Evolutionary conservation across 306 rosid species (phyloP), one percentile per base, ranked within the genome.

Genomic region (Cucurbita maxima): DNA sequence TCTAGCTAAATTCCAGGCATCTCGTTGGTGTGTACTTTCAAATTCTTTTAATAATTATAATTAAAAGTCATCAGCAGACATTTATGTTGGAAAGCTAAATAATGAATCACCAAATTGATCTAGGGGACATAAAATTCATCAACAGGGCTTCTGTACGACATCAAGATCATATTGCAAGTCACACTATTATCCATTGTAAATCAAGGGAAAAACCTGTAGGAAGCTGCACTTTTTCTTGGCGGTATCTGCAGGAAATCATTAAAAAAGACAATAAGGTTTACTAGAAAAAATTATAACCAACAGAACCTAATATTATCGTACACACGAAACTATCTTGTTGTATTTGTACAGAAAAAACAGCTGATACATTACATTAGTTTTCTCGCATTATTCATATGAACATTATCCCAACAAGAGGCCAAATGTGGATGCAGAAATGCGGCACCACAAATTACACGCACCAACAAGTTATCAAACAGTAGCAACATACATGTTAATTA

Each of bases 181-280:
- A 40, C 10, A 41, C 30, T 41, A 10, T 3, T 55, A 73, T 73
- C 6, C 38, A 41, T 9, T 16, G 16, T 25, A n/a, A 7, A 71
- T 7, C 22, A 34, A 37, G 62, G 77, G 10, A 74, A 76, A 87
- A 84, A 94, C 99, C 97, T 94, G 87, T 89, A 94, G 54, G 99
- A 91, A 82, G 99, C 96, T 74, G 96, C 96, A 81, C 81, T 91
- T 88, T 77, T 89, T 84, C 99, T 87, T 7, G 99, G 99, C 16
- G 96, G 99, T 81, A 94, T 91, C 99, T 94, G 92, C 89, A 85
- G 34, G 76, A 81, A 78, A 63, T 12, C 78, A 54, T 54, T 79
- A 36, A 14, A 79, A 22, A 78, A 48, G 2, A 76, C 73, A 76
- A 76, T 75, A 40, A 58, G 43, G 34, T 30, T 30, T 56, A 36